Evolutionary conservation across 306 rosid species (phyloP).

Genomic region (Castanea sativa): DNA sequence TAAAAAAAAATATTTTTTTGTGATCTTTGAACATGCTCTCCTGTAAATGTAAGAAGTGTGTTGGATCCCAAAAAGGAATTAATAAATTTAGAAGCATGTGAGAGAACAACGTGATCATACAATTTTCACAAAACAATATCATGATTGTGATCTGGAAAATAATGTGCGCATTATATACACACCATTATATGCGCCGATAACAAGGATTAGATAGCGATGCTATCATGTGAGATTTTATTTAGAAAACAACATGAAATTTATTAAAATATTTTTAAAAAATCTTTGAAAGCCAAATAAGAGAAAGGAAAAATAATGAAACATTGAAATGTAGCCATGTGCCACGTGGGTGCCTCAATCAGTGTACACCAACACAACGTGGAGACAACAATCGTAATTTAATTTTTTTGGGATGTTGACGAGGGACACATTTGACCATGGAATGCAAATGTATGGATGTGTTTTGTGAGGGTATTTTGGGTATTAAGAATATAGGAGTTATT

Average conservation of each 20-base stretch:
- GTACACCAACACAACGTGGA: slow-evolving; percentile 42
- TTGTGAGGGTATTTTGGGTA: slow-evolving; percentile 19
- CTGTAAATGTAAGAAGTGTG: background rate
- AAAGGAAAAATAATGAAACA: background rate
- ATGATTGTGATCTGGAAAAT: slow-evolving; percentile 17
- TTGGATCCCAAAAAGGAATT: slow-evolving; percentile 30
- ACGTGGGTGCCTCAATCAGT: slow-evolving; percentile 33
- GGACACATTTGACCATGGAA: background rate
- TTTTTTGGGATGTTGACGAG: background rate
- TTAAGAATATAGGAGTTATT: background rate
- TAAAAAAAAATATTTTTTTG: background rate
- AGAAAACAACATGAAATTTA: background rate
- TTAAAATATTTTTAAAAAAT: background rate
- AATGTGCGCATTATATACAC: slow-evolving; percentile 2
- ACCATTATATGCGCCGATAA: slow-evolving; percentile 53
- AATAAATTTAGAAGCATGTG: slow-evolving; percentile 33
- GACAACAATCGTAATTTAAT: slow-evolving; percentile 19
- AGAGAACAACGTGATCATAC: slow-evolving; percentile 21
- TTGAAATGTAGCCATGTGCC: slow-evolving; percentile 38
- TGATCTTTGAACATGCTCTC: slow-evolving; percentile 20
- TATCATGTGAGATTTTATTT: slow-evolving; percentile 39
- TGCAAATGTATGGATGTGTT: background rate
- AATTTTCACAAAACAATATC: background rate
- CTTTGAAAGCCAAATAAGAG: background rate
- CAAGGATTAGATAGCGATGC: slow-evolving; percentile 37